A percentile compares a stretch with the other conserved stretches of the same genome.
phyloP scores from a whole-genome alignment of 176 grass and related monocot species.

The Phoenix dactylifera region DNA sequence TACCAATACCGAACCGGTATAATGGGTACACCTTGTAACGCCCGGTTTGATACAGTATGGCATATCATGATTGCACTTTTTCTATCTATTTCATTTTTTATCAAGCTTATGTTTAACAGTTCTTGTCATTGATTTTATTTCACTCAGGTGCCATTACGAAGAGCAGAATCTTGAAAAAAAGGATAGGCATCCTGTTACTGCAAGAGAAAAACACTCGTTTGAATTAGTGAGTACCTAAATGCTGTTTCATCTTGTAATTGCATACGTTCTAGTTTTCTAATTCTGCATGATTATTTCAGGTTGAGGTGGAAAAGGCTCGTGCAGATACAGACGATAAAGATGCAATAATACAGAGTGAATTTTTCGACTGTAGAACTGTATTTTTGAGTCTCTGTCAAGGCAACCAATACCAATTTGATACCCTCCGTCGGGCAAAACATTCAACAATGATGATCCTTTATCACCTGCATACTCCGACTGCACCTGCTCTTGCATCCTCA shows the following conservation, averaged over 20 bases:
- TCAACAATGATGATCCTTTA: slow-evolving; percentile 95
- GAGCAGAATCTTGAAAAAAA: slow-evolving; percentile 51
- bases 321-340: slow-evolving; percentile 61
- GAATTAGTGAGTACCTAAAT: slow-evolving; percentile 29
- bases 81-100: too few species aligned
- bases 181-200: slow-evolving; percentile 65
- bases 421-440: slow-evolving; percentile 85
- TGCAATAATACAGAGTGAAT: slow-evolving; percentile 60
- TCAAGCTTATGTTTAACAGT: too few species aligned
- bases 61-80: too few species aligned
- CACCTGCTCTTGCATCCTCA: not conserved
- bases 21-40: too few species aligned
- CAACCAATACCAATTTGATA: slow-evolving; percentile 89
- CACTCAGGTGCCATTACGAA: slow-evolving; percentile 55
- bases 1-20: too few species aligned
- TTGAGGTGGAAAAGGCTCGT: slow-evolving; percentile 32
- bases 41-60: too few species aligned
- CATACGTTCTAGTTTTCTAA: too few species aligned
- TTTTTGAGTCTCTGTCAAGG: slow-evolving; percentile 80
- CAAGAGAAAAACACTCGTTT: slow-evolving; percentile 72
- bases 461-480: slow-evolving; percentile 57
- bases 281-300: slow-evolving; percentile 28
- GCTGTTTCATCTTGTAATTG: slow-evolving; percentile 16
- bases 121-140: slow-evolving; percentile 4
- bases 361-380: slow-evolving; percentile 73